phyloP scores from a whole-genome alignment of 345 rosid genomes.

The Murraya paniculata region DNA sequence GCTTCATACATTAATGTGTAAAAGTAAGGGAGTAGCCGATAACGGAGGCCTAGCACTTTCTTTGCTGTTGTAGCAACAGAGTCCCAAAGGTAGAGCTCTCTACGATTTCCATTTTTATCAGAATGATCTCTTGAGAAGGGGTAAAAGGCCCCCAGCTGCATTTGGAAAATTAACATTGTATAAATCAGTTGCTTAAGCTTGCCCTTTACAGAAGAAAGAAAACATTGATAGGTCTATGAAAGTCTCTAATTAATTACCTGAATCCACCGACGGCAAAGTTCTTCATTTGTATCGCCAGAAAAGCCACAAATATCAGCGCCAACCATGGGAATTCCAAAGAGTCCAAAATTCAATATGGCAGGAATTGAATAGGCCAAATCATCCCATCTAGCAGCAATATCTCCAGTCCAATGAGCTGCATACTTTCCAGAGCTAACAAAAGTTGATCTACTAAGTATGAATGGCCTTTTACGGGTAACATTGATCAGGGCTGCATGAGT shows the following conservation, averaged over 20 bases:
- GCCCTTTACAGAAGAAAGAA: too few species aligned
- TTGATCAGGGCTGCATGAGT: constrained; percentile 12
- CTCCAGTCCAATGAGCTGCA: not conserved
- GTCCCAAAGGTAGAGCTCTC: not conserved
- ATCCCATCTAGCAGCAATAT: not conserved
- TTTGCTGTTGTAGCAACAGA: not conserved
- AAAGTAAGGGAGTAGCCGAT: not conserved
- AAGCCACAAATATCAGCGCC: not conserved
- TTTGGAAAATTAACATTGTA: not conserved
- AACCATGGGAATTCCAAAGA: not conserved
- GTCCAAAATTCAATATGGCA: not conserved
- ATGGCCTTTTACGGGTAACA: not conserved
- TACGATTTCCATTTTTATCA: not conserved
- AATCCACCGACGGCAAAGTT: not conserved
- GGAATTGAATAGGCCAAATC: not conserved
- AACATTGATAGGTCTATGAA: too few species aligned
- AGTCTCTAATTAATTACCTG: not conserved
- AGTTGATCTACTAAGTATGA: not conserved
- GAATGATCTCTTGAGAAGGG: not conserved
- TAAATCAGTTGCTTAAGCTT: too few species aligned
- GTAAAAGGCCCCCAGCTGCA: not conserved
- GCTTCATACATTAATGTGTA: not conserved
- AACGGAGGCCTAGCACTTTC: not conserved
- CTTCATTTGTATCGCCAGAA: not conserved
- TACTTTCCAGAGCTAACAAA: not conserved